These are phyloP conservation scores for Stephania yunnanensis DNA, from an alignment of 164 flowering plant genomes.

Conservation along the genomic window DNA sequence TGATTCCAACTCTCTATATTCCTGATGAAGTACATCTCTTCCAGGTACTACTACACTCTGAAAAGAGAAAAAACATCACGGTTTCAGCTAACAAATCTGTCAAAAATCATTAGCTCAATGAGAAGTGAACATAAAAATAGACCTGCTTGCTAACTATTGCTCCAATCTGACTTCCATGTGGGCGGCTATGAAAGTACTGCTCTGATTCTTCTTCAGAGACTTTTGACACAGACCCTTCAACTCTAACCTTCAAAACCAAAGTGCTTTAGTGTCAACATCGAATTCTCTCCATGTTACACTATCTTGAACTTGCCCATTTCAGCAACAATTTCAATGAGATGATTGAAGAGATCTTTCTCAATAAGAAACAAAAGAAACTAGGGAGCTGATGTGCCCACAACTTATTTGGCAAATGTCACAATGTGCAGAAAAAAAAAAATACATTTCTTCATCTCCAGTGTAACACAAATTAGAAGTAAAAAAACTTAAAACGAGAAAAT, in stretches of 20 bases:
- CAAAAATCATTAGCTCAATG: neutral
- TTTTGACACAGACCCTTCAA: constrained; percentile 82
- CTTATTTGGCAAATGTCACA: neutral
- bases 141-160: constrained; percentile 87
- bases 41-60: constrained; percentile 85
- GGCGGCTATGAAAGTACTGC: constrained; percentile 86
- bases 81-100: neutral
- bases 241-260: constrained; percentile 55
- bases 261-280: neutral
- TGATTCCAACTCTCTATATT: constrained; percentile 60
- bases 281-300: neutral
- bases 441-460: neutral
- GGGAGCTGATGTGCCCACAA: neutral
- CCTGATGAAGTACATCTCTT: constrained; percentile 52
- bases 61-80: neutral
- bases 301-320: neutral
- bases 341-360: no score
- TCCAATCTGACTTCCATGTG: constrained; percentile 90
- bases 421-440: neutral
- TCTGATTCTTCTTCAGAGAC: constrained; percentile 87
- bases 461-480: neutral
- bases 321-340: neutral
- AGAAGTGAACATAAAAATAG: neutral
- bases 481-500: neutral
- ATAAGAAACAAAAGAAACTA: neutral